Evolutionary conservation across 1,139 yeast genomes (phyloP).

Genomic region (Sugiyamaella pinicola): DNA sequence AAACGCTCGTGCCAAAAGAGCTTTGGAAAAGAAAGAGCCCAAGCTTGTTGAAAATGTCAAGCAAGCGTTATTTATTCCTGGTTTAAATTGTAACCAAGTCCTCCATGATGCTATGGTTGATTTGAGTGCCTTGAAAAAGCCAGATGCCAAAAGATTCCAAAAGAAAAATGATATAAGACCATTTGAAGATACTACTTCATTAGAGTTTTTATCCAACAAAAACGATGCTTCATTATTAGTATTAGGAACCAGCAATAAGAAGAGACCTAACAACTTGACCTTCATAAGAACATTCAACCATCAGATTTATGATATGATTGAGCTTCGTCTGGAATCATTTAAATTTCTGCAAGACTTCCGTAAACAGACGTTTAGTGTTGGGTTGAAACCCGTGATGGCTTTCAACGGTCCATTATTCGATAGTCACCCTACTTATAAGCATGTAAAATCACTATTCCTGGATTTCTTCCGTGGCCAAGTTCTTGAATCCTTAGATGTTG

Average conservation of each 20-base stretch:
- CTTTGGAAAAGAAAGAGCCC: slow-evolving; percentile 83
- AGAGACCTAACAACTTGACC: slow-evolving; percentile 89
- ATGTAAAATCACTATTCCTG: slow-evolving; percentile 81
- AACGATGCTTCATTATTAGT: slow-evolving; percentile 88
- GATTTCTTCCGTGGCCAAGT: slow-evolving; percentile 89
- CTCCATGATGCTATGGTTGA: slow-evolving; percentile 91
- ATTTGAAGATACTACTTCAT: slow-evolving; percentile 83
- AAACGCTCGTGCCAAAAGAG: slow-evolving; percentile 95
- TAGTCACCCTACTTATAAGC: slow-evolving; percentile 81
- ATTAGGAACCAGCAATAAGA: slow-evolving; percentile 80
- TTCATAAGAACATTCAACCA: slow-evolving; percentile 88
- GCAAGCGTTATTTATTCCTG: slow-evolving; percentile 89
- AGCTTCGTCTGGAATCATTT: slow-evolving; percentile 68
- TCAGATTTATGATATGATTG: slow-evolving; percentile 92
- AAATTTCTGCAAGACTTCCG: slow-evolving; percentile 76
- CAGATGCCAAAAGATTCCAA: slow-evolving; percentile 80
- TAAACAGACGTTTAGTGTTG: slow-evolving; percentile 77
- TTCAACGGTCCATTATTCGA: slow-evolving; percentile 95
- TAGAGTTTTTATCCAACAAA: slow-evolving; percentile 93
- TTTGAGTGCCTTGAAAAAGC: slow-evolving; percentile 87
- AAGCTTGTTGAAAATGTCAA: slow-evolving; percentile 89
- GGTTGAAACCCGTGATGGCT: slow-evolving; percentile 91
- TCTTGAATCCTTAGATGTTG: slow-evolving; percentile 85
- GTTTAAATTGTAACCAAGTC: slow-evolving; percentile 74
- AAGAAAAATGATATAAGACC: slow-evolving; percentile 90